Evolutionary conservation across 495 filamentous ascomycete species (phyloP).

Genomic region (Trypethelium eluteriae): DNA sequence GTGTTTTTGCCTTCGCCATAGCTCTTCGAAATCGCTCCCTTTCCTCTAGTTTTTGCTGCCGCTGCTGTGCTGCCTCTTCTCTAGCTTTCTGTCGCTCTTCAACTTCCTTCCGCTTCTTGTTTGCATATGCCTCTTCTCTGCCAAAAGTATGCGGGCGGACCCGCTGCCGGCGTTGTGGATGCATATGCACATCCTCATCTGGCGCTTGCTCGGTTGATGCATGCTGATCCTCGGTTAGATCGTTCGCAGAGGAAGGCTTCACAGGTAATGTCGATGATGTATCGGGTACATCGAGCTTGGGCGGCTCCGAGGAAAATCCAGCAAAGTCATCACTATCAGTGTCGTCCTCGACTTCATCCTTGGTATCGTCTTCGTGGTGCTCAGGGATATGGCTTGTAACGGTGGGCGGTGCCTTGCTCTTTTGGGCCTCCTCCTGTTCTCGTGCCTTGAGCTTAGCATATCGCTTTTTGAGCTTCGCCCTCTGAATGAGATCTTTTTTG

Average conservation of each 20-base stretch:
- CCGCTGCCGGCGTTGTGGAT: constrained; percentile 17
- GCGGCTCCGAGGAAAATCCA: constrained; percentile 13
- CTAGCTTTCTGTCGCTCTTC: constrained; percentile 47
- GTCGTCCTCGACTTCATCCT: constrained; percentile 13
- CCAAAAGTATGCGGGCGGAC: constrained; percentile 63
- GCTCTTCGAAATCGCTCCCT: constrained; percentile 31
- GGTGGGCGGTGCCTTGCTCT: background rate
- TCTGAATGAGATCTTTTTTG: constrained; percentile 81
- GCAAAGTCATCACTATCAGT: background rate
- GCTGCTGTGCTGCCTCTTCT: constrained; percentile 36
- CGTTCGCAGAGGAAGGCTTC: background rate
- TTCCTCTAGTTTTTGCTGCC: constrained; percentile 45
- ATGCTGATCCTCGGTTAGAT: constrained; percentile 27
- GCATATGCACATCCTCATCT: no score
- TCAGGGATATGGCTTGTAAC: background rate
- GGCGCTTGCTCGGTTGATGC: constrained; percentile 22
- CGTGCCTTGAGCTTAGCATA: constrained; percentile 79
- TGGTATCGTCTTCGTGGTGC: background rate
- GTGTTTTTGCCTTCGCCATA: constrained; percentile 63
- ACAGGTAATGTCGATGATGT: background rate
- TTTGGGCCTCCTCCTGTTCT: constrained; percentile 25
- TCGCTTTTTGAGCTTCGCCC: constrained; percentile 87
- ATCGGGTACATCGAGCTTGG: constrained; percentile 32
- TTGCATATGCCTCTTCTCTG: constrained; percentile 66
- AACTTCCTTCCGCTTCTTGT: constrained; percentile 54